Evolutionary conservation across 768 basidiomycete species (phyloP), one percentile per base, ranked within the genome.

Genomic region (Kwoniella sp.): DNA sequence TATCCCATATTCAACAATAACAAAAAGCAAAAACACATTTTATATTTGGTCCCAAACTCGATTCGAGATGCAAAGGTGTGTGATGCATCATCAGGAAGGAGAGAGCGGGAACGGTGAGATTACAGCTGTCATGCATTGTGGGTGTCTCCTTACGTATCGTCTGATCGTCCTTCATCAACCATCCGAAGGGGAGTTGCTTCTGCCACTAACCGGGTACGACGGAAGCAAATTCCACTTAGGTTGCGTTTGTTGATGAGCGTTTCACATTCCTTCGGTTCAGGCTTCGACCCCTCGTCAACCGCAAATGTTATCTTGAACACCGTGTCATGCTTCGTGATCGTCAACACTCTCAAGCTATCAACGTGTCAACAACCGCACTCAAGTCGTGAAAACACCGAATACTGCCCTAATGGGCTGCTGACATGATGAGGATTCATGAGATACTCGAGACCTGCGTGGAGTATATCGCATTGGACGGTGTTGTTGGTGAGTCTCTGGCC

Each of bases 341-440:
- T 21, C 46, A 29, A 27, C 19, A n/a, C n/a, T n/a, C n/a, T n/a
- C n/a, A n/a, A n/a, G n/a, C n/a, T n/a, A n/a, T n/a, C n/a, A n/a
- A n/a, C n/a, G n/a, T n/a, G n/a, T n/a, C n/a, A n/a, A n/a, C n/a
- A n/a, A n/a, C n/a, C n/a, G n/a, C n/a, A n/a, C n/a, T n/a, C n/a
- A n/a, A n/a, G n/a, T n/a, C n/a, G n/a, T n/a, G n/a, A n/a, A 29
- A 21, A 27, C 17, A 17, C 3, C 22, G 22, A 26, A 25, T 49
- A 49, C 15, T 22, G 48, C 49, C 49, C 58, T 29, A 6, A 52
- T 51, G 58, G 50, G 58, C 49, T 44, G 27, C 49, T 60, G 58
- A 52, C 50, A 58, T 22, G 26, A 76, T 76, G 74, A 61, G 71
- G 60, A 73, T 76, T 2, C 74, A 76, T 53, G 70, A 76, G 52